Evolutionary conservation across 352 stramenopile genomes (phyloP).

Genomic region (Thraustochytrium striatum): DNA sequence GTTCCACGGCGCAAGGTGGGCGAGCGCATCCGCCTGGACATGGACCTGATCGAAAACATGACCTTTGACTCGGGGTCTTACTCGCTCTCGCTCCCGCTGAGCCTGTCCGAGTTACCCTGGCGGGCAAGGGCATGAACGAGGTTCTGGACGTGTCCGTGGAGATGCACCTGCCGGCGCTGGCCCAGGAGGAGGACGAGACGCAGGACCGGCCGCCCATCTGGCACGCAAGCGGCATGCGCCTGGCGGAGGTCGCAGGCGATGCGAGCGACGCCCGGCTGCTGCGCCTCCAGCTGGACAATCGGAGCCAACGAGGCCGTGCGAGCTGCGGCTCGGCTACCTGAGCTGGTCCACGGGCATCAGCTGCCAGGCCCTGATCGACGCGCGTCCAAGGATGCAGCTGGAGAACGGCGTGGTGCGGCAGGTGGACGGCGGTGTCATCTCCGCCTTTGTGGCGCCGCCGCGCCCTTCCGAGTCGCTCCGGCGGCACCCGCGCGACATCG

Average conservation of each 20-base stretch:
- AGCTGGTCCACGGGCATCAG: background rate
- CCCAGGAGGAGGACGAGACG: background rate
- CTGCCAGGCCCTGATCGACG: background rate
- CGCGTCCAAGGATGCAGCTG: background rate
- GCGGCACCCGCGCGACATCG: constrained; percentile 17
- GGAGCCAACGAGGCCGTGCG: background rate
- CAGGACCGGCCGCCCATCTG: background rate
- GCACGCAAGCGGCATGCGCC: background rate
- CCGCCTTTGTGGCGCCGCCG: constrained; percentile 11
- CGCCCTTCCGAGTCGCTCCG: background rate
- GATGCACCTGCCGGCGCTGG: background rate
- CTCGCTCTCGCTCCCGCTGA: background rate
- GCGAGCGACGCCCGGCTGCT: background rate
- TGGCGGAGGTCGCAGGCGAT: background rate
- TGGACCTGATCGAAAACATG: constrained; percentile 5
- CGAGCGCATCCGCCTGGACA: background rate
- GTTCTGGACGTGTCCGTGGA: background rate
- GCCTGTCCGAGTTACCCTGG: background rate
- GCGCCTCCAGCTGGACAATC: background rate
- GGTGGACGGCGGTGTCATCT: constrained; percentile 7
- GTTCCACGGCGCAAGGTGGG: constrained; percentile 2
- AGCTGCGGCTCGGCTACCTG: background rate
- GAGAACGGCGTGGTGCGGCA: background rate
- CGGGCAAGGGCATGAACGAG: background rate
- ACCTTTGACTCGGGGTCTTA: constrained; percentile 8